Evolutionary conservation across 139 green algal genomes (phyloP).

Genomic region (Chlorella sp.): DNA sequence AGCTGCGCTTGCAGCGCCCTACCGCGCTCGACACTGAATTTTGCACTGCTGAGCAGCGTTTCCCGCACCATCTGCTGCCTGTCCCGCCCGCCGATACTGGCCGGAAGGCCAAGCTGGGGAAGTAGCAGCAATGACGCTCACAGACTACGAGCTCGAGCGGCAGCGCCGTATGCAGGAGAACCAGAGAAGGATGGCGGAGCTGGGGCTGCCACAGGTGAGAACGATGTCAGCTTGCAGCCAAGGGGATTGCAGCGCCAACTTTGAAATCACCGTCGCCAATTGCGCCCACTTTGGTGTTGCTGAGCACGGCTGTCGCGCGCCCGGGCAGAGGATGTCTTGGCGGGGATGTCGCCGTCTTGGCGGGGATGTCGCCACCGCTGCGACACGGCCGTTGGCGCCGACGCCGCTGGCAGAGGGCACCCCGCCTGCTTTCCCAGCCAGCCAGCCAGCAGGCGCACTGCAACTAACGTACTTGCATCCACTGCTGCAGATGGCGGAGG

Average conservation of each 20-base stretch:
- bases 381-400: background rate
- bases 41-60: background rate
- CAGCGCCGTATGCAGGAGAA: slow-evolving; percentile 42
- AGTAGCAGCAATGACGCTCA: slow-evolving; percentile 20
- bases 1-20: background rate
- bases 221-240: background rate
- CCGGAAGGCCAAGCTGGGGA: background rate
- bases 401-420: background rate
- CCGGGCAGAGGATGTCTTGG: background rate
- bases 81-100: background rate
- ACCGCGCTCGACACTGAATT: background rate
- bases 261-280: background rate
- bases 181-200: slow-evolving; percentile 23
- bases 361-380: background rate
- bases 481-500: slow-evolving; percentile 25
- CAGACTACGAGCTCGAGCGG: slow-evolving; percentile 29
- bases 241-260: background rate
- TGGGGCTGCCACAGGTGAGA: slow-evolving; percentile 30
- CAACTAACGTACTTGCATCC: background rate
- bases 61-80: background rate
- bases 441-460: too few species aligned
- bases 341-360: background rate
- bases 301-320: background rate
- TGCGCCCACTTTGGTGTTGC: too few species aligned
- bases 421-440: background rate